A percentile compares a stretch with the other conserved stretches of the same genome.
Evolutionary conservation across 805 yeast species (phyloP).

Genomic region (Myxozyma udenii): DNA sequence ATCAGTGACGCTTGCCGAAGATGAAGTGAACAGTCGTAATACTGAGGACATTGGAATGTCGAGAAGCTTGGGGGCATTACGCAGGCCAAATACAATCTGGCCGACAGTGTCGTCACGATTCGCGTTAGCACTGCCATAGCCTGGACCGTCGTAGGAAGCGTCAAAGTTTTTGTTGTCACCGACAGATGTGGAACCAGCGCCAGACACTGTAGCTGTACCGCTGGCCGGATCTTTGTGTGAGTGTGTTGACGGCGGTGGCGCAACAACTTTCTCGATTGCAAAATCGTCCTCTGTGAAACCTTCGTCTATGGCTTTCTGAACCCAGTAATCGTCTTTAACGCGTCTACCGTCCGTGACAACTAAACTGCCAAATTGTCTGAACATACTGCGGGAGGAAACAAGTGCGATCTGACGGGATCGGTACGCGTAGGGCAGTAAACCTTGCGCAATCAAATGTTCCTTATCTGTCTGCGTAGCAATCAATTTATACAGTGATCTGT

Average conservation of each 20-base stretch:
- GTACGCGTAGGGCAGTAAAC: conserved; percentile 36
- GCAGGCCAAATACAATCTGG: conserved; percentile 24
- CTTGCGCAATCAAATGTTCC: conserved; percentile 39
- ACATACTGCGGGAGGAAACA: conserved; percentile 48
- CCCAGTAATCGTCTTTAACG: conserved; percentile 58
- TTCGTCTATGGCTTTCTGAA: conserved; percentile 43
- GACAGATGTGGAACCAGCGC: neutral
- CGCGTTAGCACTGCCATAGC: neutral
- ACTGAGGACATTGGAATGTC: conserved; percentile 16
- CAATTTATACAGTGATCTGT: conserved; percentile 41
- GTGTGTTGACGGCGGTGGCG: neutral
- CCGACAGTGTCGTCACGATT: conserved; percentile 11
- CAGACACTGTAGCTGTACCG: conserved; percentile 6
- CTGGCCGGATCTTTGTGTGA: conserved; percentile 6
- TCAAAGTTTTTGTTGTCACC: too few species aligned
- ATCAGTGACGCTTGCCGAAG: conserved; percentile 7
- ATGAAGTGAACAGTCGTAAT: conserved; percentile 13
- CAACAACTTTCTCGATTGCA: conserved; percentile 38
- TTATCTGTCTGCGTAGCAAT: conserved; percentile 42
- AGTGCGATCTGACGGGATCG: conserved; percentile 39
- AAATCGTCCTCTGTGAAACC: conserved; percentile 48
- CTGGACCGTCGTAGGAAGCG: neutral
- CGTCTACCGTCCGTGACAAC: conserved; percentile 48
- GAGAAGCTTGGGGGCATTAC: conserved; percentile 10
- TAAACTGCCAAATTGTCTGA: conserved; percentile 51